Base-by-base conservation (phyloP, 2,329 filamentous ascomycete genomes). In the Aurifilum marmelostoma region DNA sequence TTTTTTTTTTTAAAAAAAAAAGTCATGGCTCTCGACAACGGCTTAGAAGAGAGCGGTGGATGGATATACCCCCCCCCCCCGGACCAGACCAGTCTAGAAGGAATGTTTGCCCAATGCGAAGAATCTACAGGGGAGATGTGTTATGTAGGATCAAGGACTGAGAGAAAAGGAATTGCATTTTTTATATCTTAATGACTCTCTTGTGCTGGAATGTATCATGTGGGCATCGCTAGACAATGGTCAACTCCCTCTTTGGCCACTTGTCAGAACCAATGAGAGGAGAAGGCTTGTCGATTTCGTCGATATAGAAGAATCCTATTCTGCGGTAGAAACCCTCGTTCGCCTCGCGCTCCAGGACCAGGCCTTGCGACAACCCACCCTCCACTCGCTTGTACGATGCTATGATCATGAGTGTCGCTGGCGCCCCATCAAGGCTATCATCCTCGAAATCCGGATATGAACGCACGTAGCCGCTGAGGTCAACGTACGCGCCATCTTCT, bases 41-140 rank as follows among this genome's bases (percentile, higher is more conserved):
- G 56, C 8, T 59, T 59, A 59, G 56, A 59, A 37, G 32, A 59
- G 56, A 59, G 54, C 24, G 56, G 16, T 6, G 29, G 56, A 32
- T 37, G 56, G 56, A 59, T 59, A 59, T 59, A 59, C 56, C 56
- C 56, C 54, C 50, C 47, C 39, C 39, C 39, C 41, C 18, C n/a
- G n/a, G 11, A 9, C 21, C 21, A 37, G 18, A 9, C 27, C 11
- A 32, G 29, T 59, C 56, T 59, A 59, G 56, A 59, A 21, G 56
- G 32, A 59, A 37, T 37, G 7, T 59, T 59, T 56, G 56, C 56
- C 8, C 56, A n/a, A 59, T 59, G 56, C 56, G 11, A 59, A n/a
- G n/a, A 34, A 32, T 16, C 18, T 32, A 21, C 21, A 47, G 9
- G 43, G 43, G 18, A 47, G 11, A n/a, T n/a, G 18, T n/a, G 3